Conservation (phyloP, 2,329 filamentous ascomycete genomes). For the Sarocladiaceae sp. region DNA sequence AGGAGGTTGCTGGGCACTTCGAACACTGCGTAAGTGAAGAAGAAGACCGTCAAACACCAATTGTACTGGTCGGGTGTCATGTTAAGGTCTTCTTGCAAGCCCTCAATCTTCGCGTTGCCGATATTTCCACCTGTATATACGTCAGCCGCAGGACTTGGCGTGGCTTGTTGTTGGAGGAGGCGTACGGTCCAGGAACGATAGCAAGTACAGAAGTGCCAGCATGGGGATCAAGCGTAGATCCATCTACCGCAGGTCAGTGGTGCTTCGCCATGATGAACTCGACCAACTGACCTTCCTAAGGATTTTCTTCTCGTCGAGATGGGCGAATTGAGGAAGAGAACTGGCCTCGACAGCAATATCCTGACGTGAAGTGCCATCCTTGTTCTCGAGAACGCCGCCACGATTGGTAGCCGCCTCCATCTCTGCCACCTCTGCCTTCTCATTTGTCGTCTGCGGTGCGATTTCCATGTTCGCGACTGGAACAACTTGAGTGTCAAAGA, state of each 20-base stretch:
- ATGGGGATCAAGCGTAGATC: slow-evolving; percentile 48
- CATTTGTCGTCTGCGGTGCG: not conserved
- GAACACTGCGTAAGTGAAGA: slow-evolving; percentile 69
- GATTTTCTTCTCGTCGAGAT: slow-evolving; percentile 46
- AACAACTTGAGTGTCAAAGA: not conserved
- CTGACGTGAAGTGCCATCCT: not conserved
- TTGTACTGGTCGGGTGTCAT: slow-evolving; percentile 67
- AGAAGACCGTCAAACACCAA: slow-evolving; percentile 64
- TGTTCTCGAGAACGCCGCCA: not conserved
- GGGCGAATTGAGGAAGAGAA: slow-evolving; percentile 11
- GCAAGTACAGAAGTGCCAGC: slow-evolving; percentile 62
- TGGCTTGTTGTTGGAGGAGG: slow-evolving; percentile 11
- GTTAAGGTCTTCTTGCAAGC: slow-evolving; percentile 42
- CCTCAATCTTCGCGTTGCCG: slow-evolving; percentile 60
- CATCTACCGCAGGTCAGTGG: slow-evolving; percentile 31
- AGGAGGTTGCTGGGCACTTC: slow-evolving; percentile 73
- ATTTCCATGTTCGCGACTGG: not conserved
- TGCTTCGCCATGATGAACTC: not conserved
- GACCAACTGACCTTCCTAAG: slow-evolving; percentile 42
- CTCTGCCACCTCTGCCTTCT: slow-evolving; percentile 2
- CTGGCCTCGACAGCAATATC: slow-evolving; percentile 2
- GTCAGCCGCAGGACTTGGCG: not conserved
- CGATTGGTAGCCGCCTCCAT: not conserved
- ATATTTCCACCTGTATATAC: slow-evolving; percentile 47
- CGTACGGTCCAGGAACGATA: slow-evolving; percentile 60